Evolutionary conservation across 805 yeast genomes (phyloP), one percentile per base, ranked within the genome.

Genomic region (Torulaspora microellipsoides): DNA sequence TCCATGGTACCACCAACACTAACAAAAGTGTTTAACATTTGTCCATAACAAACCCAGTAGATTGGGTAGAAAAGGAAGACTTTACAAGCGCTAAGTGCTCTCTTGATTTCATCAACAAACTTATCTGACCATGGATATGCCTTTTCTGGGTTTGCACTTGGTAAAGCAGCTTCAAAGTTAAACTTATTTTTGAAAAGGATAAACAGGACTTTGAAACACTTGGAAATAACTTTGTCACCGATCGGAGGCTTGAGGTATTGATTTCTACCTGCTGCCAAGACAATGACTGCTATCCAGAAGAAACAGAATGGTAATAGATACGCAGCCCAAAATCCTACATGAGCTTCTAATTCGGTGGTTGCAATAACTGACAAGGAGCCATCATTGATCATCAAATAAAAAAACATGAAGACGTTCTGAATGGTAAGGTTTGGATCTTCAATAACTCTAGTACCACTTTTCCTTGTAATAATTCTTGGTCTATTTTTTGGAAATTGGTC

Each of bases 321-420:
- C 25, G 93, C 90, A 27, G 87, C 81, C 83, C 83, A 80, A 64
- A 77, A 80, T 20, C 85, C 91, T 37, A 76, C 73, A 45, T 76
- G 70, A 29, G 67, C 59, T 64, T 85, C 95, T 62, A 82, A 64
- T 66, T 81, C 81, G 6, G 90, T 81, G 35, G 93, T 85, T 34
- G 87, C 90, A 52, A 85, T 75, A 40, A 85, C 82, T 12, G 87
- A 76, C 52, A 85, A 70, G 6, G 88, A 75, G 45, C 95, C 95
- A 46, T 83, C 64, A 65, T 85, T 85, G 60, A 85, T 80, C 73
- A 83, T 77, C 66, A 83, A 70, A 66, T 85, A 85, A 66, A 85
- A 85, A 48, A 80, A 70, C 82, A 83, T 79, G 60, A 84, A 84
- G 48, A 84, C 80, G 55, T 80, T 76, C 71, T 83, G 88, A 53